Conservation (phyloP, 495 filamentous ascomycete genomes). For the Tuber melanosporum region DNA sequence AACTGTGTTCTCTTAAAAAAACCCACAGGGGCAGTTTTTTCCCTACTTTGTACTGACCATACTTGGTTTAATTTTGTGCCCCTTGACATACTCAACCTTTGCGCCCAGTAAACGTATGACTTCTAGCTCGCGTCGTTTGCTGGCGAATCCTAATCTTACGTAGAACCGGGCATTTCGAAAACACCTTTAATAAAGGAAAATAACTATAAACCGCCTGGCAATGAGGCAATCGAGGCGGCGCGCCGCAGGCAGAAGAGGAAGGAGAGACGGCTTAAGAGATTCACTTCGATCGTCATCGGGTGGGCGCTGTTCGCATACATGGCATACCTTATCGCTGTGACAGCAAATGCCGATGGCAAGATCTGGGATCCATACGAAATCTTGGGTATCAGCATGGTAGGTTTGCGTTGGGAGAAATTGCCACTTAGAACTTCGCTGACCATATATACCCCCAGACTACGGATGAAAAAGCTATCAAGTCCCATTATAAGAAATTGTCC, state of each 20-base stretch:
- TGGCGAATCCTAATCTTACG: constrained; percentile 50
- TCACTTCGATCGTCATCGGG: constrained; percentile 64
- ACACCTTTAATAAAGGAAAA: constrained; percentile 60
- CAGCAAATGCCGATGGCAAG: constrained; percentile 42
- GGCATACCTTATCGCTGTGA: constrained; percentile 75
- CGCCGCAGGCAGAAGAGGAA: constrained; percentile 83
- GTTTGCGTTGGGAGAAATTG: constrained; percentile 29
- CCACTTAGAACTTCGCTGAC: constrained; percentile 23
- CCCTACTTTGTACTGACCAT: constrained; percentile 96
- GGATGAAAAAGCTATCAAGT: constrained; percentile 83
- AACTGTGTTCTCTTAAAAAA: constrained; percentile 4
- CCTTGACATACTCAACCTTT: constrained; percentile 68
- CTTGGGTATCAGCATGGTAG: constrained; percentile 70
- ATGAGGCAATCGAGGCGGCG: constrained; percentile 73
- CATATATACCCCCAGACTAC: constrained; percentile 54
- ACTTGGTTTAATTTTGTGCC: constrained; percentile 76
- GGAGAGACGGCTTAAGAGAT: constrained; percentile 82
- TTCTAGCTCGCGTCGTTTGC: constrained; percentile 42
- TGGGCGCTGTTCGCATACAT: constrained; percentile 85
- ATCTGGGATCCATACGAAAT: constrained; percentile 97
- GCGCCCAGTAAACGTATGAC: constrained; percentile 37
- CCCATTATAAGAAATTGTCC: constrained; percentile 75
- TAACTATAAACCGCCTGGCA: constrained; percentile 74
- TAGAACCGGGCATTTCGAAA: constrained; percentile 53
- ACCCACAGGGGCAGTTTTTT: constrained; percentile 82